Evolutionary conservation across 2,329 filamentous ascomycete species (phyloP).

Genomic region (Aureobasidium sp.): DNA sequence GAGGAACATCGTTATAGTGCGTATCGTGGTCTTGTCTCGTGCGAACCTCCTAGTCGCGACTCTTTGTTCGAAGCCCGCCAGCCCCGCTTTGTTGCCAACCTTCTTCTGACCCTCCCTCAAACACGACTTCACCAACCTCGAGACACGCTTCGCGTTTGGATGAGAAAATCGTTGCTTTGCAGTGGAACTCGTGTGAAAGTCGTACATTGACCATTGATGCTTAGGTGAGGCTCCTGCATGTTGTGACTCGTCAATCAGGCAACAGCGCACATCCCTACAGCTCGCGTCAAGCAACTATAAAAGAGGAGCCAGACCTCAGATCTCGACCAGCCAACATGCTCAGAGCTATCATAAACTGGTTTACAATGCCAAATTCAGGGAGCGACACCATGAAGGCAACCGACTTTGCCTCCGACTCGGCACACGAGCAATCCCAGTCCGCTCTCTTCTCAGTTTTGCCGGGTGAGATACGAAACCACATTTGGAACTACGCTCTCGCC

Average conservation of each 20-base stretch:
- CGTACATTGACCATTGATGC: neutral
- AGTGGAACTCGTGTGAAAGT: neutral
- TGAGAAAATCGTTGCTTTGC: neutral
- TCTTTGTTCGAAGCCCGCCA: neutral
- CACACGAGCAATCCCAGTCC: neutral
- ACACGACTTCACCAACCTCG: neutral
- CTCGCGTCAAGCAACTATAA: neutral
- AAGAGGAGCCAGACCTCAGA: neutral
- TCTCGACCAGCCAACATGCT: neutral
- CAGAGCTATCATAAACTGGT: neutral
- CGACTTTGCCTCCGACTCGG: neutral
- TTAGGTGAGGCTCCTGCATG: neutral
- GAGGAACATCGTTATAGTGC: too few species aligned
- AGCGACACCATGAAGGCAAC: neutral
- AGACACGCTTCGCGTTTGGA: neutral
- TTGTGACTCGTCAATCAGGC: neutral
- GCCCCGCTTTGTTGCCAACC: neutral
- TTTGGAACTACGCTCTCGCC: slow-evolving; percentile 27
- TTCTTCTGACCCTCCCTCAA: neutral
- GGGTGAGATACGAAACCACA: slow-evolving; percentile 27
- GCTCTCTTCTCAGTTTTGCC: neutral
- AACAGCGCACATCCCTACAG: neutral
- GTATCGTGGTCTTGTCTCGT: too few species aligned
- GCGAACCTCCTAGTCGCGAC: too few species aligned
- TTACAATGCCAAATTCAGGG: neutral